Evolutionary conservation across 345 rosid species (phyloP).

Genomic region (Adansonia digitata): DNA sequence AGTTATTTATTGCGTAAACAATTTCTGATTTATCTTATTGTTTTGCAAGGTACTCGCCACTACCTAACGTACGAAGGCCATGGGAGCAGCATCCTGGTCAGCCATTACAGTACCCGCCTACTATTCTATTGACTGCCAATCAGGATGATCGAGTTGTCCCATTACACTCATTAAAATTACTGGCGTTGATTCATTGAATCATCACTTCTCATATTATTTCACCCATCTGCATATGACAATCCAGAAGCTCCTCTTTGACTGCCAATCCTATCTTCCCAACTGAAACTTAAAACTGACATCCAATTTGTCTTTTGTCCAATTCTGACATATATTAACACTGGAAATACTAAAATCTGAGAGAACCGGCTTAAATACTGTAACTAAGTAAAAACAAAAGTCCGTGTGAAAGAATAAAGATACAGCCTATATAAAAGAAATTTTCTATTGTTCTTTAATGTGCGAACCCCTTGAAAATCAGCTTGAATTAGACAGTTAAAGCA

Average conservation of each 20-base stretch:
- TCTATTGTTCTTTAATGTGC: too few relatives aligned
- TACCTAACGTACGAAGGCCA: slow-evolving; percentile 65
- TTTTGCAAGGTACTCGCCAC: slow-evolving; percentile 53
- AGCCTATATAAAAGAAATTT: too few relatives aligned
- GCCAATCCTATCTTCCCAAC: too few relatives aligned
- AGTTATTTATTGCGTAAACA: background rate
- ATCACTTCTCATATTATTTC: background rate
- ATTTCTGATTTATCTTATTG: background rate
- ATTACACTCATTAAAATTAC: slow-evolving; percentile 50
- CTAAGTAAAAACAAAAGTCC: too few relatives aligned
- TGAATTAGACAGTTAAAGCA: too few relatives aligned
- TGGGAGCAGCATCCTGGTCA: slow-evolving; percentile 43
- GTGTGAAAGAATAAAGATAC: too few relatives aligned
- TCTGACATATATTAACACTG: too few relatives aligned
- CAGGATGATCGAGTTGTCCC: slow-evolving; percentile 74
- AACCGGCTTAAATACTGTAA: too few relatives aligned
- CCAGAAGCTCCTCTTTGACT: background rate
- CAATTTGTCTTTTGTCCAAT: too few relatives aligned
- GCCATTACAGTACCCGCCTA: slow-evolving; percentile 50
- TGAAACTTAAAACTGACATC: too few relatives aligned
- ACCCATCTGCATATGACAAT: background rate
- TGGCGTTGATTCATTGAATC: slow-evolving; percentile 46
- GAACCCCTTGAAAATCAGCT: too few relatives aligned
- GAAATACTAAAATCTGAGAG: too few relatives aligned
- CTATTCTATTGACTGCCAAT: slow-evolving; percentile 71